Base-by-base conservation (phyloP, 345 rosid genomes). In the Odontarrhena argentea region DNA sequence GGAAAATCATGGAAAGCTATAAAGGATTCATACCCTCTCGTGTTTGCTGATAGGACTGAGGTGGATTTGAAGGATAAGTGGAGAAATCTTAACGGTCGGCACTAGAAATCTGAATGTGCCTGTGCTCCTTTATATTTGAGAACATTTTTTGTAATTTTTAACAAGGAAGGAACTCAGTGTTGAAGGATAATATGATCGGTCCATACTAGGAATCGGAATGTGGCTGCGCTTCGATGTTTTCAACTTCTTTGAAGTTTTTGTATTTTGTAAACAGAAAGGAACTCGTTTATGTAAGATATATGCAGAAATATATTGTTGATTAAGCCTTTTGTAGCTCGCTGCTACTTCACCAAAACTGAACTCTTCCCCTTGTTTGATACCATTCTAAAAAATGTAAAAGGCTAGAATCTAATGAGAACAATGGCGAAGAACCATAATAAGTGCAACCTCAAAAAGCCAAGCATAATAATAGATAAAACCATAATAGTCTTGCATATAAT, bases 11-110 rank as follows among this genome's bases (percentile, higher is more conserved):
- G 73, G 73, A 68, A 48, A 58, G 14, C 28, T 26, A 58, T 58
- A 13, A 68, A 68, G 58, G 49, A 68, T 9, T 10, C 50, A 10
- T 26, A 68, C 30, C 64, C 56, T 58, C 4, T 1, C 14, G 65
- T 41, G 0, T 48, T 68, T 0, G 32, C 38, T 15, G 58, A 49
- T 26, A 68, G 63, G 32, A 63, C 50, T 10, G 70, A 61, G 64
- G 58, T 68, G 2, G 65, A 68, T 58, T 58, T 68, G 59, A 68
- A 68, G 43, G 73, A 68, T 58, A 58, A 58, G 12, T 68, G 73
- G 65, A 68, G 65, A 43, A 68, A 68, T 13, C 11, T 57, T 11
- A 1, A 13, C 11, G 55, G 45, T 45, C 30, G 37, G 8, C 36
- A 32, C 7, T 7, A 42, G 18, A 43, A 22, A 15, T 30, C 32